Conservation (phyloP, 2,329 filamentous ascomycete species). For the Phialocephala subalpina region DNA sequence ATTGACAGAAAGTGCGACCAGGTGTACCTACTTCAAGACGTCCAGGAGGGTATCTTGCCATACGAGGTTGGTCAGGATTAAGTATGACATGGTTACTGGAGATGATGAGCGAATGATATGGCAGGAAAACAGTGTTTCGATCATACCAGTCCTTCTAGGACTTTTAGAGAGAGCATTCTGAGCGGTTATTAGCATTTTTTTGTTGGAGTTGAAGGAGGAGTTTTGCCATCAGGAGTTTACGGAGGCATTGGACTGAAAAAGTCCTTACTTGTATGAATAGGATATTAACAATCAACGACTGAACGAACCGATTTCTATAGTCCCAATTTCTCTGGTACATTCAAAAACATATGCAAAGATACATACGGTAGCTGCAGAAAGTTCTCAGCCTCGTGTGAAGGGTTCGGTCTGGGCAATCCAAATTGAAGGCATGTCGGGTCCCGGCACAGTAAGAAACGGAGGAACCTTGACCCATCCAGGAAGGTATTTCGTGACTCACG, state of each 20-base stretch:
- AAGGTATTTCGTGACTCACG: slow-evolving; percentile 1
- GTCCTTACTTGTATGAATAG: background rate
- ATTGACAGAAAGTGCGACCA: slow-evolving; percentile 4
- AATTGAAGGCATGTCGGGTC: background rate
- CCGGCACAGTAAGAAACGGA: slow-evolving; percentile 3
- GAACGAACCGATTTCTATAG: too few relatives aligned
- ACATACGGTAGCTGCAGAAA: background rate
- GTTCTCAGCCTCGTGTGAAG: background rate
- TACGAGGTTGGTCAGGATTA: background rate
- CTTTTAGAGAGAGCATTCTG: background rate
- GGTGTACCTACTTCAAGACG: slow-evolving; percentile 1
- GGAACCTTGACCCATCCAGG: slow-evolving; percentile 1
- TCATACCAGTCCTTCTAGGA: too few relatives aligned
- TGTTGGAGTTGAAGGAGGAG: background rate
- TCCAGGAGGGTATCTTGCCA: slow-evolving; percentile 3
- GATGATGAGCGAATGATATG: too few relatives aligned
- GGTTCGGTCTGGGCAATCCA: background rate
- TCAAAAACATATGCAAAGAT: background rate
- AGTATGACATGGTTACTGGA: background rate
- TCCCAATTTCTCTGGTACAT: background rate
- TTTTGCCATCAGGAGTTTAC: background rate
- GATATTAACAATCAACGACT: background rate
- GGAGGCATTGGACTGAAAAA: background rate
- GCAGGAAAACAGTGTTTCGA: too few relatives aligned
- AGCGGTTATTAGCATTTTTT: background rate